Conservation (phyloP, 2,329 filamentous ascomycete species). For the Proliferodiscus dingleyae region DNA sequence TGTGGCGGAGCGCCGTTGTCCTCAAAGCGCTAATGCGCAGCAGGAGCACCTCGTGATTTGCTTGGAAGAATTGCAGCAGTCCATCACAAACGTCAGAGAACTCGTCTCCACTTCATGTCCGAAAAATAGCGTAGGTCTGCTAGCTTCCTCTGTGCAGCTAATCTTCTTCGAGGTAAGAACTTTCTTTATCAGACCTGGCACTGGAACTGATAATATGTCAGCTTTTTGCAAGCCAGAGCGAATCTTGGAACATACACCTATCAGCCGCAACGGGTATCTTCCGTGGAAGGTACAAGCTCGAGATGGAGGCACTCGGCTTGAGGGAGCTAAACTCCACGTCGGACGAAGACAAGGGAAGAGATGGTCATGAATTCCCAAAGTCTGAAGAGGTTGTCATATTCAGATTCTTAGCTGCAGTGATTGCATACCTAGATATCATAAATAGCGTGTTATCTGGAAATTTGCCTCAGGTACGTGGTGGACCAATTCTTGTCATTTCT, state of each 20-base stretch:
- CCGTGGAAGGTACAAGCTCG: constrained; percentile 3
- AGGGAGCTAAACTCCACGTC: constrained; percentile 1
- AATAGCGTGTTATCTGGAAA: constrained; percentile 43
- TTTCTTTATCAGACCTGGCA: constrained; percentile 31
- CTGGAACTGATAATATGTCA: constrained; percentile 39
- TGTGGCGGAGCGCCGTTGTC: constrained; percentile 22
- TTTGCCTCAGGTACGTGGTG: too few species aligned
- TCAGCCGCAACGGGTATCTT: constrained; percentile 22
- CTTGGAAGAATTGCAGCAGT: constrained; percentile 41
- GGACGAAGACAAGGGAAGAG: background rate
- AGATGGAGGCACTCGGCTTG: constrained; percentile 6
- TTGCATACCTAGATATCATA: constrained; percentile 47
- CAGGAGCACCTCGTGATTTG: constrained; percentile 27
- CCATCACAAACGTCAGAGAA: constrained; percentile 29
- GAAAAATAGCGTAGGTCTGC: constrained; percentile 31
- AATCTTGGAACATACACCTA: constrained; percentile 25
- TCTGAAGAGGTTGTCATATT: constrained; percentile 36
- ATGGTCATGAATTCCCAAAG: background rate
- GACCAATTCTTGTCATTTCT: too few species aligned
- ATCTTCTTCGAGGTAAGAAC: constrained; percentile 44
- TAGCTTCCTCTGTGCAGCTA: constrained; percentile 49
- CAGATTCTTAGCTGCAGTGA: constrained; percentile 43
- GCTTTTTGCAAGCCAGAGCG: constrained; percentile 38
- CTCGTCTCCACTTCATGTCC: constrained; percentile 10
- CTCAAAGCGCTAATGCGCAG: constrained; percentile 19